phyloP scores from a whole-genome alignment of 345 rosid genomes.

The Anastatica hierochuntica region DNA sequence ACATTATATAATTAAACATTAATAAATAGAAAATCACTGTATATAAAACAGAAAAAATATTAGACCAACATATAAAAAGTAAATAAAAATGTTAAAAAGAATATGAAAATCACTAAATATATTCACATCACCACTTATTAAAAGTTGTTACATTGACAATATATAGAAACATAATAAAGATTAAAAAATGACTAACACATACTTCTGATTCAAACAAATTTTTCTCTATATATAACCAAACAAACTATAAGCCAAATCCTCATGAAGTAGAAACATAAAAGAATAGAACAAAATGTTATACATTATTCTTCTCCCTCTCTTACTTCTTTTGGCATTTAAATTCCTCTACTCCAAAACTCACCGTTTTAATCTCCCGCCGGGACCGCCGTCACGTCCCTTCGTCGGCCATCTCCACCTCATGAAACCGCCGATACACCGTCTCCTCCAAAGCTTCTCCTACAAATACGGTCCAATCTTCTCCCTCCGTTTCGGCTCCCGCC shows the following conservation, averaged over 20 bases:
- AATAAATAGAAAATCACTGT: too few species aligned
- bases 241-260: neutral
- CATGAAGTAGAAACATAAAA: neutral
- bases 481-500: slow-evolving; percentile 35
- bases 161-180: too few species aligned
- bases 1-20: too few species aligned
- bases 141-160: too few species aligned
- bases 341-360: slow-evolving; percentile 2
- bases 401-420: slow-evolving; percentile 46
- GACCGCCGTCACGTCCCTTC: slow-evolving; percentile 31
- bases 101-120: too few species aligned
- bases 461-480: slow-evolving; percentile 39
- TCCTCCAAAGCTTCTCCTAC: slow-evolving; percentile 15
- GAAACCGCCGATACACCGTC: slow-evolving; percentile 31
- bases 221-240: neutral
- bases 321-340: neutral
- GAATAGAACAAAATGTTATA: neutral
- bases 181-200: neutral
- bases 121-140: too few species aligned
- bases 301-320: neutral
- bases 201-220: neutral
- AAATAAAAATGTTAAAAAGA: too few species aligned
- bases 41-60: too few species aligned
- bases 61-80: too few species aligned
- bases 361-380: slow-evolving; percentile 20